Conservation (phyloP, 148 eudicot species). For the Simmondsia chinensis region DNA sequence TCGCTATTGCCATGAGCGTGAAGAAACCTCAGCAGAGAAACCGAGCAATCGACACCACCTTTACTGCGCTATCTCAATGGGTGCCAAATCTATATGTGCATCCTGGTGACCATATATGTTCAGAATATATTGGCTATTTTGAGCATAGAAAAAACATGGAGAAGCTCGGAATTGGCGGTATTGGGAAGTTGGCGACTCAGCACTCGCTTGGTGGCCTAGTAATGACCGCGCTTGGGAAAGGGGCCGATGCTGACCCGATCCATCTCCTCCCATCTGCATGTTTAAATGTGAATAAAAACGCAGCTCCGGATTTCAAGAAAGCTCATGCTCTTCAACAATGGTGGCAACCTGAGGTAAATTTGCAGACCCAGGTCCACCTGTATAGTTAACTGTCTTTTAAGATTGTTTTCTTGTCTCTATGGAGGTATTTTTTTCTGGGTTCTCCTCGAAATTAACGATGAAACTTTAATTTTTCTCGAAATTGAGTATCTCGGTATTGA, state of each 20-base stretch:
- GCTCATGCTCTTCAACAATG: conserved; percentile 89
- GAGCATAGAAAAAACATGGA: conserved; percentile 57
- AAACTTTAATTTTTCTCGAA: too few species aligned
- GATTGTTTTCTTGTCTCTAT: background rate
- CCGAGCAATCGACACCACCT: conserved; percentile 27
- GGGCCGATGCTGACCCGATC: conserved; percentile 48
- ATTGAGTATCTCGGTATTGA: too few species aligned
- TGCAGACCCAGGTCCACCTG: conserved; percentile 36
- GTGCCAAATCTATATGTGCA: conserved; percentile 41
- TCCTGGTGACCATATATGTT: conserved; percentile 50
- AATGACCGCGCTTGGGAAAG: conserved; percentile 55
- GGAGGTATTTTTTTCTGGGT: background rate
- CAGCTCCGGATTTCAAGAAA: conserved; percentile 39
- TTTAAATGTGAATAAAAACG: conserved; percentile 38
- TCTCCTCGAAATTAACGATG: background rate
- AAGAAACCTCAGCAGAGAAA: conserved; percentile 24
- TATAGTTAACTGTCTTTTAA: conserved; percentile 14
- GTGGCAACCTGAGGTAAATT: conserved; percentile 56
- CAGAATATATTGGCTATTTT: conserved; percentile 62
- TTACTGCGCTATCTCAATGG: conserved; percentile 37
- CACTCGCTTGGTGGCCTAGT: conserved; percentile 75
- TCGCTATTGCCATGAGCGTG: conserved; percentile 54
- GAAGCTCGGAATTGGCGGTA: conserved; percentile 38
- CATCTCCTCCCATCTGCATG: conserved; percentile 86
- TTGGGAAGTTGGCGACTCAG: conserved; percentile 63